phyloP scores from a whole-genome alignment of 495 filamentous ascomycete genomes.

The Aspergillus baeticus region DNA sequence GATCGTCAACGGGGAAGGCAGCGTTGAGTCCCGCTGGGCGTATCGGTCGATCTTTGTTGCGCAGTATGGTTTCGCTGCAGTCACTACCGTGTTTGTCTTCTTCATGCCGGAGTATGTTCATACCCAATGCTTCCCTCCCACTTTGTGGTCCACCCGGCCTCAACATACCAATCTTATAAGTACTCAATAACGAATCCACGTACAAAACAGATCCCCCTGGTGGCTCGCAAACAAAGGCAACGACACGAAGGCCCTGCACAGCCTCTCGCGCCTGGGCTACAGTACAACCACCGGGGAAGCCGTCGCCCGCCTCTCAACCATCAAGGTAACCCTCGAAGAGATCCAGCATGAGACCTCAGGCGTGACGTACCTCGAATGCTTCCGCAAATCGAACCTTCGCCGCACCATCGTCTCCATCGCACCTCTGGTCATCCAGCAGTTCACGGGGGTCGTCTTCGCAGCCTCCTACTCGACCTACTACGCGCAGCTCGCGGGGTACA shows the following conservation, averaged over 20 bases:
- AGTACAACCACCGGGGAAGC: neutral
- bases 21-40: neutral
- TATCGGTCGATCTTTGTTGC: constrained; percentile 5
- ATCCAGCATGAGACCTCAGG: constrained; percentile 6
- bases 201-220: constrained; percentile 18
- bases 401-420: constrained; percentile 11
- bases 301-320: neutral
- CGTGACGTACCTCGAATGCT: constrained; percentile 7
- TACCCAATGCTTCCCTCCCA: no score
- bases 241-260: neutral
- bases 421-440: constrained; percentile 3
- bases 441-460: constrained; percentile 1
- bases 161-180: no score
- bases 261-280: constrained; percentile 1
- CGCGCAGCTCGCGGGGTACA: constrained; percentile 10
- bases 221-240: constrained; percentile 15
- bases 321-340: constrained; percentile 2
- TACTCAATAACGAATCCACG: no score
- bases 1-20: constrained; percentile 1
- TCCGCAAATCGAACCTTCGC: constrained; percentile 10
- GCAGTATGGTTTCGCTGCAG: constrained; percentile 3
- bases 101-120: constrained; percentile 19
- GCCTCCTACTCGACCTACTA: constrained; percentile 8
- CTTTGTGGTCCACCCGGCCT: no score
- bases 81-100: neutral